phyloP scores from a whole-genome alignment of 2,329 filamentous ascomycete genomes.

The Magnaporthiopsis poae region DNA sequence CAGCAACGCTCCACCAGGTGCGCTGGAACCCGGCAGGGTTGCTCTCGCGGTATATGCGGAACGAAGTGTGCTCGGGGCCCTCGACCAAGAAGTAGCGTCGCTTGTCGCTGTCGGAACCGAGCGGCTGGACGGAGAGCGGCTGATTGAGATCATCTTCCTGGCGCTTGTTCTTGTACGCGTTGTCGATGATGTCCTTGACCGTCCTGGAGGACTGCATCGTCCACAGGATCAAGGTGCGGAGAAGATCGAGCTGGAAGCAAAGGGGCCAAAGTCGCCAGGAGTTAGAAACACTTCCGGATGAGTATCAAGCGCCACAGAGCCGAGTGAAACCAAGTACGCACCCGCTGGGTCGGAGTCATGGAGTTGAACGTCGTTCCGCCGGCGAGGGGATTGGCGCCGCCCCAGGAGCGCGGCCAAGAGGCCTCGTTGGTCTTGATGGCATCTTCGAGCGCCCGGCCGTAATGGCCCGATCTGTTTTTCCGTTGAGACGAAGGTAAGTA shows the following conservation, averaged over 20 bases:
- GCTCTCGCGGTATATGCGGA: conserved; percentile 87
- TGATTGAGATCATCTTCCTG: conserved; percentile 75
- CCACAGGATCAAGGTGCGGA: conserved; percentile 80
- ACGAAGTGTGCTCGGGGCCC: conserved; percentile 85
- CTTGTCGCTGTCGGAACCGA: conserved; percentile 76
- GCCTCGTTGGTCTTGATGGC: conserved; percentile 73
- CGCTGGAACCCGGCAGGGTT: conserved; percentile 66
- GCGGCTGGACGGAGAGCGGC: conserved; percentile 69
- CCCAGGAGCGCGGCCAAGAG: conserved; percentile 84
- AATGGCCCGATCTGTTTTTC: conserved; percentile 67
- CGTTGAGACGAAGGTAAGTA: background rate
- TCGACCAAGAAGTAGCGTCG: conserved; percentile 89
- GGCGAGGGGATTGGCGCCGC: conserved; percentile 67
- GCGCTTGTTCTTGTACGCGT: conserved; percentile 78
- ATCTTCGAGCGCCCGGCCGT: conserved; percentile 86
- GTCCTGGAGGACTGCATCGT: conserved; percentile 77
- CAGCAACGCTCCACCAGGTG: conserved; percentile 89
- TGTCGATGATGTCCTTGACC: conserved; percentile 70
- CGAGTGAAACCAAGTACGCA: conserved; percentile 34
- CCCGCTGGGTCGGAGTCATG: conserved; percentile 72
- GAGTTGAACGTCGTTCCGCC: conserved; percentile 71
- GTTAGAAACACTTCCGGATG: conserved; percentile 7
- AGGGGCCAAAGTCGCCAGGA: conserved; percentile 10
- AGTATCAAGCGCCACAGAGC: background rate
- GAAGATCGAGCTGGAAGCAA: conserved; percentile 58